Base-by-base conservation (phyloP, 441 rosid genomes). In the Dalechampia spathulata region DNA sequence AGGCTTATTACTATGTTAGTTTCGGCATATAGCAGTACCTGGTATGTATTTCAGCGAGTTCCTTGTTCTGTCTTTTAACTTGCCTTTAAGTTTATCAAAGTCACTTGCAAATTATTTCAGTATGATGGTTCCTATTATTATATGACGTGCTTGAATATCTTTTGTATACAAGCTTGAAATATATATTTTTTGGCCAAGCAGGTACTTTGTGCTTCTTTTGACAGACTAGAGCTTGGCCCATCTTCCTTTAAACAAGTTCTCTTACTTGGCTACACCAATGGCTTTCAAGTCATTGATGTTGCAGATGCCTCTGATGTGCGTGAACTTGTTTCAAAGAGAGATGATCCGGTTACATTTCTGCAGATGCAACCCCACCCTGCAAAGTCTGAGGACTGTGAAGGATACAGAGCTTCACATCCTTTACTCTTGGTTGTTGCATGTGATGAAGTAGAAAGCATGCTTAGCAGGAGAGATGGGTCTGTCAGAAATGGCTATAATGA, bases 161-260 rank as follows among this genome's bases (percentile, higher is more conserved):
- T 22, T 8, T 41, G n/a, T 61, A 6, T 54, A 3, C 36, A 48
- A 48, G 40, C 49, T 23, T 69, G 51, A 61, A 49, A 26, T 55
- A 22, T 39, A 8, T 47, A 38, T 25, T 43, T 65, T 64, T 69
- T 75, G 57, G 23, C 21, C 22, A 64, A 64, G 20, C 85, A 93
- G 99, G 97, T 93, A 38, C 69, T 86, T 22, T 93, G 96, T 93
- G 87, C 93, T 43, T 87, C 96, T 21, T 93, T 93, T 75, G 99
- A 93, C 77, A 81, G 61, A 59, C 64, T 93, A 48, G 89, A 87
- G 65, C 78, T 80, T 50, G 60, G 75, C 65, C 74, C 82, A 60
- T 72, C 83, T 48, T 72, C 70, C 47, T 81, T 71, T 76, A 87
- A 73, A 65, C 80, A 63, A 58, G 83, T 87, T 61, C 95, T 93